Percentiles rank a stretch among this genome's conserved stretches.
Evolutionary conservation across 1,284 basidiomycete genomes (phyloP).

Genomic region (Fistulinella cinereoalba): DNA sequence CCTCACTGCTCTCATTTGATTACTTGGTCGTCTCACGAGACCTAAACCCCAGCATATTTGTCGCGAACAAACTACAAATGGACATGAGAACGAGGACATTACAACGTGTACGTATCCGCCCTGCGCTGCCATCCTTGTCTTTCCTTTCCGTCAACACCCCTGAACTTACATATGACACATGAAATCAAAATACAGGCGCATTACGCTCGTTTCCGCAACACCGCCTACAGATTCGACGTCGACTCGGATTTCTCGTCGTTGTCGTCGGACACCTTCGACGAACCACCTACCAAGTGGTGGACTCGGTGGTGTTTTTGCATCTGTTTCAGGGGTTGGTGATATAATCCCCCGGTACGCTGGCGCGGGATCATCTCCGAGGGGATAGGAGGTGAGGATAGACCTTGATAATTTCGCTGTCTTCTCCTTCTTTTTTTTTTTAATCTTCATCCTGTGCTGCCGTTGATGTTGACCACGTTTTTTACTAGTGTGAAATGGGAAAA

Average conservation of each 20-base stretch:
- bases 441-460: too few species aligned
- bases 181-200: constrained; percentile 9
- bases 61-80: constrained; percentile 8
- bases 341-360: constrained; percentile 3
- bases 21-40: neutral
- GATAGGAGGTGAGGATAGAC: constrained; percentile 7
- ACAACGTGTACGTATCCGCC: constrained; percentile 12
- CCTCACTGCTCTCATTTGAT: neutral
- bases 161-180: neutral
- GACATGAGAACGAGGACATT: constrained; percentile 7
- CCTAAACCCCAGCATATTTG: too few species aligned
- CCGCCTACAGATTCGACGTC: constrained; percentile 22
- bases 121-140: neutral
- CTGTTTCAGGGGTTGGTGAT: constrained; percentile 29
- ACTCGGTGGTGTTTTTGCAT: constrained; percentile 12
- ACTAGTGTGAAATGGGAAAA: neutral
- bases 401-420: neutral
- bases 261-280: constrained; percentile 28
- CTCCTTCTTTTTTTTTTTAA: neutral
- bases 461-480: neutral
- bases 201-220: constrained; percentile 3
- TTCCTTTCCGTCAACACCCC: neutral
- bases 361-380: constrained; percentile 18
- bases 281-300: constrained; percentile 25
- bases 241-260: constrained; percentile 27